A percentile compares a stretch with the other conserved stretches of the same genome.
phyloP scores from a whole-genome alignment of 1,284 basidiomycete genomes.

The Trametes versicolor region DNA sequence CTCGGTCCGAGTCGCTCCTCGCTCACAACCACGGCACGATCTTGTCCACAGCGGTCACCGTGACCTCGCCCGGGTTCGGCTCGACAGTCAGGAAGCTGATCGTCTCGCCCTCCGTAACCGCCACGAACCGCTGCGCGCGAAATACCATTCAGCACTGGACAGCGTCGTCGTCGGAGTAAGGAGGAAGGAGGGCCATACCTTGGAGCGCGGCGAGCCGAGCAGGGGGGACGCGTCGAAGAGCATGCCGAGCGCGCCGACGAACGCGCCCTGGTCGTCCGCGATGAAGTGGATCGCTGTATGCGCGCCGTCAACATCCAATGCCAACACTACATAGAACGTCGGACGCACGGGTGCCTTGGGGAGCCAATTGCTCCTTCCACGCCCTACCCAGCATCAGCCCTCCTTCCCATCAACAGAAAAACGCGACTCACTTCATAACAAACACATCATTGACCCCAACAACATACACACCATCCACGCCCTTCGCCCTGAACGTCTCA shows the following conservation, averaged over 20 bases:
- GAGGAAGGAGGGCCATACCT: constrained; percentile 53
- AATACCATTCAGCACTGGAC: neutral
- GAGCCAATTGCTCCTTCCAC: constrained; percentile 75
- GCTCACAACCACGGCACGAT: constrained; percentile 62
- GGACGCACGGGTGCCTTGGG: constrained; percentile 59
- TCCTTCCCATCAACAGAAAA: neutral
- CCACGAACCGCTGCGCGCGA: constrained; percentile 59
- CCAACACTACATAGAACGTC: neutral
- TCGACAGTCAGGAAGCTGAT: constrained; percentile 69
- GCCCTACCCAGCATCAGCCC: constrained; percentile 53
- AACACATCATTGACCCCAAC: constrained; percentile 80
- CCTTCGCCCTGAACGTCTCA: constrained; percentile 72
- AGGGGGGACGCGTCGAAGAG: constrained; percentile 69
- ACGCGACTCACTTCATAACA: constrained; percentile 59
- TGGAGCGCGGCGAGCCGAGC: constrained; percentile 72
- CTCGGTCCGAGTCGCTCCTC: neutral
- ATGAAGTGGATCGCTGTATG: constrained; percentile 65
- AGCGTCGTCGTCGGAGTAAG: neutral
- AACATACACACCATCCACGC: constrained; percentile 75
- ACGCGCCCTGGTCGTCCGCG: constrained; percentile 72
- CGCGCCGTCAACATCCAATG: constrained; percentile 5
- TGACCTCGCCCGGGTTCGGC: constrained; percentile 61
- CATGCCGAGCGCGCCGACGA: constrained; percentile 67
- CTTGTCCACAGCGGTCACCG: constrained; percentile 65
- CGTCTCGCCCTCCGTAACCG: constrained; percentile 65